A percentile compares a stretch with the other conserved stretches of the same genome.
Conservation (phyloP, 805 yeast genomes). For the Jamesozyma piceae region DNA sequence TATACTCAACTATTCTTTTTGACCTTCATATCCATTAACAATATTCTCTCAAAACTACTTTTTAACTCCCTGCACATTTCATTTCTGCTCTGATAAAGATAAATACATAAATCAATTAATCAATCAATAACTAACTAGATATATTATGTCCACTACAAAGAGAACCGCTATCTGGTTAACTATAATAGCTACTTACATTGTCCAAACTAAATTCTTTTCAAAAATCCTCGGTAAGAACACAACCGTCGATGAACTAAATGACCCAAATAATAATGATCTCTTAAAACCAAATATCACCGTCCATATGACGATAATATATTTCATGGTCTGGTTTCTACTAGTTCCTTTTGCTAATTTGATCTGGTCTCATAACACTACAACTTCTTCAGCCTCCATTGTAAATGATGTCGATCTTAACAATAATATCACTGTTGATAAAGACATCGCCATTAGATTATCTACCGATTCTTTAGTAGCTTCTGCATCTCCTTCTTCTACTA, state of each 20-base stretch:
- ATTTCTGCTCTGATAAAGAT: no score
- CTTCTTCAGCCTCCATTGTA: not conserved
- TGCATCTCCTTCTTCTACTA: not conserved
- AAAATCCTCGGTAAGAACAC: slow-evolving; percentile 10
- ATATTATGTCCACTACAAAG: not conserved
- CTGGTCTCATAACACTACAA: slow-evolving; percentile 8
- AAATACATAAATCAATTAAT: no score
- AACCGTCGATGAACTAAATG: slow-evolving; percentile 5
- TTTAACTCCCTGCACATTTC: no score
- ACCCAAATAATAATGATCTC: slow-evolving; percentile 6
- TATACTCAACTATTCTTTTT: no score
- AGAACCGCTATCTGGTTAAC: slow-evolving; percentile 17
- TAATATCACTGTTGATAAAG: not conserved
- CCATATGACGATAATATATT: slow-evolving; percentile 19
- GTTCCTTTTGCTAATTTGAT: slow-evolving; percentile 14
- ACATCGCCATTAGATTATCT: no score
- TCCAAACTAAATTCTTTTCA: slow-evolving; percentile 24
- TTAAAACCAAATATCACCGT: slow-evolving; percentile 3
- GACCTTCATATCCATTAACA: no score
- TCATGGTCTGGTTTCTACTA: slow-evolving; percentile 20
- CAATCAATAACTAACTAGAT: no score
- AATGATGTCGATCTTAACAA: not conserved
- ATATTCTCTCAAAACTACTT: no score
- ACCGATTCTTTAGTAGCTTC: not conserved
- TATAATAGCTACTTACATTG: slow-evolving; percentile 21